Conservation (phyloP, 2,329 filamentous ascomycete genomes). For the Fusarium buxicola region DNA sequence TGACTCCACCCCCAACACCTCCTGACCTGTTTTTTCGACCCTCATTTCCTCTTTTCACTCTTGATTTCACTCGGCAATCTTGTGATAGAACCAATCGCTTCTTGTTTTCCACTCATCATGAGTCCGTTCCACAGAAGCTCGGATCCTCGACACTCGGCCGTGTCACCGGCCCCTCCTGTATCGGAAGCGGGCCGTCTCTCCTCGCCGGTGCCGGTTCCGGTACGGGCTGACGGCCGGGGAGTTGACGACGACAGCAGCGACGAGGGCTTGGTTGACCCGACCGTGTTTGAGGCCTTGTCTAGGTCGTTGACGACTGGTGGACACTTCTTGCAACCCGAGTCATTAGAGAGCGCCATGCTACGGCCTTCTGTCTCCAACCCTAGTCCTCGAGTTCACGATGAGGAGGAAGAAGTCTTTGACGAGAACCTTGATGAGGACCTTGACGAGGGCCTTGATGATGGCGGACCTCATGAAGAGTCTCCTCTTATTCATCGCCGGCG, state of each 20-base stretch:
- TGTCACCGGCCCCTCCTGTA: conserved; percentile 3
- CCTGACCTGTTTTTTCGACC: conserved; percentile 19
- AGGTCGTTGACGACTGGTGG: conserved; percentile 54
- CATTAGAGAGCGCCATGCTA: conserved; percentile 55
- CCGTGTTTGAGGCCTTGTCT: conserved; percentile 49
- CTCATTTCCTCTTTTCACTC: background rate
- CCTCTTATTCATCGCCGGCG: conserved; percentile 43
- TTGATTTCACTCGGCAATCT: background rate
- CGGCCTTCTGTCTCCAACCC: conserved; percentile 39
- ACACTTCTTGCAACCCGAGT: conserved; percentile 57
- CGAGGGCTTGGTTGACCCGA: conserved; percentile 33
- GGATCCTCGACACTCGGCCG: background rate
- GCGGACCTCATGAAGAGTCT: conserved; percentile 40
- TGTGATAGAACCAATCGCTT: background rate
- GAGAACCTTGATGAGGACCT: conserved; percentile 24
- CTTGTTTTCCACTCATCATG: conserved; percentile 10
- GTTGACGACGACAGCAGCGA: conserved; percentile 20
- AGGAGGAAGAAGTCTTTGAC: conserved; percentile 16
- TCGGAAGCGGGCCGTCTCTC: conserved; percentile 17
- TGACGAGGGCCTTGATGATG: conserved; percentile 14
- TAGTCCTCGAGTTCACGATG: conserved; percentile 31
- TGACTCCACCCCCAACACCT: conserved; percentile 28
- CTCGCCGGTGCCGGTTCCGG: conserved; percentile 39
- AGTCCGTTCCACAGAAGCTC: conserved; percentile 16
- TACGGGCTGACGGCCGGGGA: conserved; percentile 27